Evolutionary conservation across 192 early-diverging fungal species (phyloP).

Genomic region (Spizellomyces punctatus): DNA sequence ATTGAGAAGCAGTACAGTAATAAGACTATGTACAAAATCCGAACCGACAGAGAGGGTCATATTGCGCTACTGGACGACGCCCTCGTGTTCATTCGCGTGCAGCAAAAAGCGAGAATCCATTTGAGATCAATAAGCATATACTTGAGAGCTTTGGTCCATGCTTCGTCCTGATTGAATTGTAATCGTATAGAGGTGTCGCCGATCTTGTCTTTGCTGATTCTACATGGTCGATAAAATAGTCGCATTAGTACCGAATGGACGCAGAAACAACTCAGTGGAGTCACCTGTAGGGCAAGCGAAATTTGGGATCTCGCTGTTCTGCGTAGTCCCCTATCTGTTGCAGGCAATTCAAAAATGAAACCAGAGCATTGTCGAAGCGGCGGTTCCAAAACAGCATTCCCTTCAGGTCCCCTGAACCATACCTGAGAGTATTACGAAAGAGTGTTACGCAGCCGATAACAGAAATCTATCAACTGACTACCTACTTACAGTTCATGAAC

Average conservation of each 20-base stretch:
- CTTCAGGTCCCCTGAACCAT: constrained; percentile 84
- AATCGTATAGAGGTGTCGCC: constrained; percentile 79
- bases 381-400: constrained; percentile 80
- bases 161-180: constrained; percentile 89
- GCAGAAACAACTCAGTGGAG: not conserved
- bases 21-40: no score
- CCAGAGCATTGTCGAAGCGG: constrained; percentile 86
- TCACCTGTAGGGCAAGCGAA: constrained; percentile 83
- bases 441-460: not conserved
- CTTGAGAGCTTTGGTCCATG: constrained; percentile 89
- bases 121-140: constrained; percentile 89
- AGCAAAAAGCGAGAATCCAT: constrained; percentile 79
- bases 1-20: not conserved
- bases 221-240: constrained; percentile 17
- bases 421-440: constrained; percentile 38
- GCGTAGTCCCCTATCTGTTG: constrained; percentile 86
- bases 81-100: constrained; percentile 15
- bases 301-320: constrained; percentile 67
- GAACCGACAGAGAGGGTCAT: no score
- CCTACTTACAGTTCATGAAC: constrained; percentile 76
- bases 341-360: constrained; percentile 86
- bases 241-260: not conserved
- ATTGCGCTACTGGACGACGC: not conserved
- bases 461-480: not conserved
- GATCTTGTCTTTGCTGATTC: constrained; percentile 87